Evolutionary conservation across 768 basidiomycete species (phyloP), one percentile per base, ranked within the genome.

Genomic region (Tylopilus vinaceipallidus): DNA sequence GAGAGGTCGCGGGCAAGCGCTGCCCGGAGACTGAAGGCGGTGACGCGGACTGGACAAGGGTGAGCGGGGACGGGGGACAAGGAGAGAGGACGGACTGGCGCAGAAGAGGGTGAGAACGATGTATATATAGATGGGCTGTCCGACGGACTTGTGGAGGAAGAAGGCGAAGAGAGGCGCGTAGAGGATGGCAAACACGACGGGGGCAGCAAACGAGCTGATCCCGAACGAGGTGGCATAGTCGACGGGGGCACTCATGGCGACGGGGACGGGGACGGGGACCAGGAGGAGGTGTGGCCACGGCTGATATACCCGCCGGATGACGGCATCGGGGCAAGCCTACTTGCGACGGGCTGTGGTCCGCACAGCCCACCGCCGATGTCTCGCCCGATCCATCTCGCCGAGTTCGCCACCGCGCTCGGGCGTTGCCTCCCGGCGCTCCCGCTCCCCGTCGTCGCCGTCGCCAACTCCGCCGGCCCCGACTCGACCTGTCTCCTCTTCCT

Each of bases 381-480:
- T 3, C 9, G 24, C 1, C 71, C 75, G 11, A 81, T 84, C 42
- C 63, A 67, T n/a, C 35, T 29, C 11, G 54, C 56, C 54, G 85
- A 86, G 58, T 84, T 86, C 49, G 52, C 71, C 11, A 61, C 66
- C 2, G 71, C 77, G 54, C 68, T 87, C 16, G 14, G 5, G 2
- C 62, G 55, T 10, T 54, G 38, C 16, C 41, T 60, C 4, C 62
- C 61, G 2, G 30, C 22, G 22, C 11, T 16, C 23, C 16, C 52
- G 0, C 5, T 2, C 0, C 32, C 32, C 3, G 26, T 17, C 42
- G 33, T 43, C 46, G 91, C 79, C 30, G 77, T 91, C 37, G 89
- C 85, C 19, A 84, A 83, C 64, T 92, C 91, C 11, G 91, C 86
- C 7, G 91, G 91, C 2, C 80, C 89, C 10, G 91, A 93, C 65